These are phyloP conservation scores for Stagonosporopsis rhizophila DNA, from an alignment of 2,329 filamentous ascomycete genomes.

Conservation along the genomic window DNA sequence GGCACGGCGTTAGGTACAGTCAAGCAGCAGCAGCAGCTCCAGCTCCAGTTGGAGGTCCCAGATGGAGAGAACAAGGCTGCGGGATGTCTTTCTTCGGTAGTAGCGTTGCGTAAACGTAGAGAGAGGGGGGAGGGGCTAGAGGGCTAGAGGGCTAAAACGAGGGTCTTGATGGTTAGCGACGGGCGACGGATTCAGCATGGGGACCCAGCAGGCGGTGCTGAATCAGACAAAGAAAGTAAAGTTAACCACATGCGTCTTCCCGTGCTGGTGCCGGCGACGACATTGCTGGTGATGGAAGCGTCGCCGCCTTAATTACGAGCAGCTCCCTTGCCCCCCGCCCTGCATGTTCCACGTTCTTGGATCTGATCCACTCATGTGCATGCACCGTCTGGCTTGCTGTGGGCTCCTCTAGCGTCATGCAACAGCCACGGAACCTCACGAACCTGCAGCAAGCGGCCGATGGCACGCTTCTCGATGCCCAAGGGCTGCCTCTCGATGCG, in stretches of 20 bases:
- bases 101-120: not conserved
- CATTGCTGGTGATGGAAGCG: slow-evolving; percentile 7
- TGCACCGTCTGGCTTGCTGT: slow-evolving; percentile 6
- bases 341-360: slow-evolving; percentile 13
- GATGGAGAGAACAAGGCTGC: slow-evolving; percentile 15
- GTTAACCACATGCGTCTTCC: slow-evolving; percentile 19
- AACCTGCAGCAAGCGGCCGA: slow-evolving; percentile 41
- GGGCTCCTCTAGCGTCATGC: slow-evolving; percentile 27
- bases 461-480: slow-evolving; percentile 31
- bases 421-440: slow-evolving; percentile 30
- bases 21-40: not conserved
- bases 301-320: slow-evolving; percentile 15
- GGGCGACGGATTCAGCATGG: slow-evolving; percentile 25
- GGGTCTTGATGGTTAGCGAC: slow-evolving; percentile 22
- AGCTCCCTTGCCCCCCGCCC: slow-evolving; percentile 6
- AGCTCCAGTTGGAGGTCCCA: slow-evolving; percentile 25
- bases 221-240: slow-evolving; percentile 36
- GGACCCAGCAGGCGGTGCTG: slow-evolving; percentile 19
- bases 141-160: slow-evolving; percentile 10
- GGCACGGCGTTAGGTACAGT: slow-evolving; percentile 47
- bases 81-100: slow-evolving; percentile 28
- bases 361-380: slow-evolving; percentile 16
- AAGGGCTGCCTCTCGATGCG: slow-evolving; percentile 32
- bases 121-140: not conserved
- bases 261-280: slow-evolving; percentile 11